Evolutionary conservation across 495 filamentous ascomycete species (phyloP).

Genomic region (Aspergillus steynii): DNA sequence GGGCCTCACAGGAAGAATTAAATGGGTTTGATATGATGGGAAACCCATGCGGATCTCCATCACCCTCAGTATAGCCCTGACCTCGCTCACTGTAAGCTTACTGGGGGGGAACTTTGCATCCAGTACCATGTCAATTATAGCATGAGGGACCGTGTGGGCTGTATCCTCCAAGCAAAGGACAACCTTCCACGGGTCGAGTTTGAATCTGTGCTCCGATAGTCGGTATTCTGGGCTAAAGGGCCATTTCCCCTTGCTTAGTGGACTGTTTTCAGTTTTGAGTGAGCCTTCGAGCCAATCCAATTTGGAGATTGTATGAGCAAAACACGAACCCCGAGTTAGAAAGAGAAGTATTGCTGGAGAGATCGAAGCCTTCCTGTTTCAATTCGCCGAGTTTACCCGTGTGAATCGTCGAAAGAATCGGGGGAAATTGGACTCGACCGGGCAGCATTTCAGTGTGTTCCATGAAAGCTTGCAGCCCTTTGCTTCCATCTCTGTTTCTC

Average conservation of each 20-base stretch:
- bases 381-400: background rate
- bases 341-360: background rate
- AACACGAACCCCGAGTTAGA: background rate
- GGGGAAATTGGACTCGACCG: too few species aligned
- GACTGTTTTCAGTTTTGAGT: background rate
- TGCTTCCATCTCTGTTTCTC: too few species aligned
- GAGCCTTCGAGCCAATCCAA: background rate
- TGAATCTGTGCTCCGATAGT: too few species aligned
- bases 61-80: constrained; percentile 14
- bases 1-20: constrained; percentile 10
- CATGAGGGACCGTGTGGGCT: background rate
- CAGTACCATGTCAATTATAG: constrained; percentile 1
- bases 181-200: too few species aligned
- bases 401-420: too few species aligned
- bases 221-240: too few species aligned
- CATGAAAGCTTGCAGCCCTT: too few species aligned
- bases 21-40: constrained; percentile 2
- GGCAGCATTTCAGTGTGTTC: too few species aligned
- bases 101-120: background rate
- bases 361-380: background rate
- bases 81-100: constrained; percentile 4
- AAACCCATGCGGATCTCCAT: constrained; percentile 13
- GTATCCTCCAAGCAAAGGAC: constrained; percentile 2
- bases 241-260: background rate
- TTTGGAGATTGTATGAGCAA: background rate